Conservation (phyloP, 495 filamentous ascomycete genomes). For the Trichocladium uniseriatum region DNA sequence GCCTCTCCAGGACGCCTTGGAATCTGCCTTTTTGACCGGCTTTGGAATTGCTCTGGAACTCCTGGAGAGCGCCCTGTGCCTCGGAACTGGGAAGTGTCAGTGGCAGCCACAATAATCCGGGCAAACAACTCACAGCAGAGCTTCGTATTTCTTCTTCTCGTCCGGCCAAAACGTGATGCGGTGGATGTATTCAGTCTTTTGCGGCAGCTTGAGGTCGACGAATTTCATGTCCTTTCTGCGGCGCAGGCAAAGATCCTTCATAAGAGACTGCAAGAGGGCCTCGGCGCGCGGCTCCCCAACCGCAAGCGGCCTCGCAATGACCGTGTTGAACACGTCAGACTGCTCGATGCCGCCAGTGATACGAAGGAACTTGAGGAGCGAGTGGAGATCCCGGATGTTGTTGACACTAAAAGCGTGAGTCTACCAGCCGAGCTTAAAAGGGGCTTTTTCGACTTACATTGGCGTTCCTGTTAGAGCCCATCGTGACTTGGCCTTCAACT, state of each 20-base stretch:
- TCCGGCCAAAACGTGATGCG: constrained; percentile 64
- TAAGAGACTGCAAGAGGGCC: constrained; percentile 62
- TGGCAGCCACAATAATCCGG: neutral
- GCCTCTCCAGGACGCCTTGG: constrained; percentile 60
- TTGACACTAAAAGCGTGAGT: constrained; percentile 43
- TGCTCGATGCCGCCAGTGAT: constrained; percentile 72
- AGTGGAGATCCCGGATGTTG: constrained; percentile 73
- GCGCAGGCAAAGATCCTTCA: constrained; percentile 73
- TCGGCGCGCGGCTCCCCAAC: constrained; percentile 44
- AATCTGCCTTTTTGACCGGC: constrained; percentile 40
- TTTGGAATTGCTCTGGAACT: constrained; percentile 42
- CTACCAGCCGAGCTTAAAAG: neutral
- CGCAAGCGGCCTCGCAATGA: constrained; percentile 63
- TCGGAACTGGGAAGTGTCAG: constrained; percentile 46
- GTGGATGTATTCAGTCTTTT: constrained; percentile 72
- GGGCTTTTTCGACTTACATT: constrained; percentile 37
- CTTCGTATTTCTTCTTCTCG: constrained; percentile 73
- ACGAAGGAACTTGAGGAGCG: constrained; percentile 67
- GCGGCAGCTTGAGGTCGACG: constrained; percentile 70
- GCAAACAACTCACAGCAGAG: constrained; percentile 44
- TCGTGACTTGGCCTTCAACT: constrained; percentile 58
- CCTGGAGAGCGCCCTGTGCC: constrained; percentile 60
- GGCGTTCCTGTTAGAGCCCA: constrained; percentile 82
- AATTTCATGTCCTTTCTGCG: constrained; percentile 87
- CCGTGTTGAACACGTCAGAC: constrained; percentile 61